Conservation (phyloP, 1,139 yeast species). For the Yamadazyma sp. region DNA sequence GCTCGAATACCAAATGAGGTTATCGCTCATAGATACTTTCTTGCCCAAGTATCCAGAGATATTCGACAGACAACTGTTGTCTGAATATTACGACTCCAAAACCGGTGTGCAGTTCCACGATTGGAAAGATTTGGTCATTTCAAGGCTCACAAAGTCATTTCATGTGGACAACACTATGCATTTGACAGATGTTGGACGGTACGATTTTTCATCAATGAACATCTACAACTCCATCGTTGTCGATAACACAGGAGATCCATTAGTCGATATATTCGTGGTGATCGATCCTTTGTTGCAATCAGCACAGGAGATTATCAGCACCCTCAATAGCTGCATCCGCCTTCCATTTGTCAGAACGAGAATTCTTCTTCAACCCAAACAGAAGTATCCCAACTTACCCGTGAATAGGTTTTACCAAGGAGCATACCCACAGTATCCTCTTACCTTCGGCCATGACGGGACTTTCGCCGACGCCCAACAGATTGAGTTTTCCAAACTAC, state of each 20-base stretch:
- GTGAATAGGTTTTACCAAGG: slow-evolving; percentile 62
- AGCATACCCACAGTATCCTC: slow-evolving; percentile 33
- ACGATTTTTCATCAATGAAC: slow-evolving; percentile 41
- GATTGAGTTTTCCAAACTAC: slow-evolving; percentile 30
- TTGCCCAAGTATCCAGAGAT: slow-evolving; percentile 29
- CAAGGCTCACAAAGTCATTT: slow-evolving; percentile 47
- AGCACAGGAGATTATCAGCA: slow-evolving; percentile 61
- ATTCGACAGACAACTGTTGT: slow-evolving; percentile 21
- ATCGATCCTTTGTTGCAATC: slow-evolving; percentile 72
- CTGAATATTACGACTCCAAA: slow-evolving; percentile 21
- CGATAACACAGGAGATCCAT: slow-evolving; percentile 20
- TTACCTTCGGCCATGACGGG: slow-evolving; percentile 44
- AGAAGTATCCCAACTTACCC: slow-evolving; percentile 34
- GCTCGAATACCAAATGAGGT: slow-evolving; percentile 38
- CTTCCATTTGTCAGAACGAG: slow-evolving; percentile 49
- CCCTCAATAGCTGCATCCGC: slow-evolving; percentile 45
- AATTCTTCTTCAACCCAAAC: slow-evolving; percentile 60
- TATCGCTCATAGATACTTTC: slow-evolving; percentile 29
- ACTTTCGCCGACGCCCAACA: slow-evolving; percentile 12
- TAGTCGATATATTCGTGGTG: slow-evolving; percentile 55
- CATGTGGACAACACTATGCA: slow-evolving; percentile 37
- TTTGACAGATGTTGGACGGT: slow-evolving; percentile 41
- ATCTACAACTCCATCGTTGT: slow-evolving; percentile 31
- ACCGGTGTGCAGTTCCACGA: slow-evolving; percentile 21
- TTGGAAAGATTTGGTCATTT: slow-evolving; percentile 49